Conservation (phyloP, 495 filamentous ascomycete species). For the Pseudevernia furfuracea region DNA sequence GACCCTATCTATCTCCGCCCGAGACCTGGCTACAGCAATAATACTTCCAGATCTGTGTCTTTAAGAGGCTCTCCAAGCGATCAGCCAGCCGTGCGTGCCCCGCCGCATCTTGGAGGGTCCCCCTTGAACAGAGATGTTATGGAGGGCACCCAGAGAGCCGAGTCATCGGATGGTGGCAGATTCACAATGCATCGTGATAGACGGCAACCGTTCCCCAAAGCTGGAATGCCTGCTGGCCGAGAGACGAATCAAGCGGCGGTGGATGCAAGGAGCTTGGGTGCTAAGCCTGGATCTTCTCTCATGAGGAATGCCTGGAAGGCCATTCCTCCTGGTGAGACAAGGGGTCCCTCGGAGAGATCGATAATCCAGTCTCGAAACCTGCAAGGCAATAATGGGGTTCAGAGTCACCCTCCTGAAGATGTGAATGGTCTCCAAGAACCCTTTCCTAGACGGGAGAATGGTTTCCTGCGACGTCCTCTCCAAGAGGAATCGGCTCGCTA, state of each 20-base stretch:
- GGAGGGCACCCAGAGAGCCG: background rate
- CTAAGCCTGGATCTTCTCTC: background rate
- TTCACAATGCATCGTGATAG: background rate
- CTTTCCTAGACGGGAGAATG: background rate
- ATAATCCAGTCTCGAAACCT: background rate
- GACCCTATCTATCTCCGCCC: slow-evolving; percentile 8
- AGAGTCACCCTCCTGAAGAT: background rate
- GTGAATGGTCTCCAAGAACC: background rate
- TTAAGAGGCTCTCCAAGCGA: background rate
- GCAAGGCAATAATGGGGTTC: background rate
- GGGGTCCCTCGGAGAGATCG: background rate
- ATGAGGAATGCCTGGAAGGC: background rate
- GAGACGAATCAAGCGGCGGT: background rate
- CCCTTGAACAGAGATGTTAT: slow-evolving; percentile 7
- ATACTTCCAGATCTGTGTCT: background rate
- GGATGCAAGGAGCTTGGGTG: slow-evolving; percentile 13
- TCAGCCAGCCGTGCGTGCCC: background rate
- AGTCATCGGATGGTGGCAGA: background rate
- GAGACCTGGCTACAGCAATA: background rate
- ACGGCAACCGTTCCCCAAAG: background rate
- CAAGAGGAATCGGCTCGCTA: background rate
- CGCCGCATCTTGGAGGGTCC: background rate
- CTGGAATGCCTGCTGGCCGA: background rate
- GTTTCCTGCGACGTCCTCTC: background rate
- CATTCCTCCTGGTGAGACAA: background rate